Conservation (phyloP, 805 yeast genomes). For the Yamadazyma sp. region DNA sequence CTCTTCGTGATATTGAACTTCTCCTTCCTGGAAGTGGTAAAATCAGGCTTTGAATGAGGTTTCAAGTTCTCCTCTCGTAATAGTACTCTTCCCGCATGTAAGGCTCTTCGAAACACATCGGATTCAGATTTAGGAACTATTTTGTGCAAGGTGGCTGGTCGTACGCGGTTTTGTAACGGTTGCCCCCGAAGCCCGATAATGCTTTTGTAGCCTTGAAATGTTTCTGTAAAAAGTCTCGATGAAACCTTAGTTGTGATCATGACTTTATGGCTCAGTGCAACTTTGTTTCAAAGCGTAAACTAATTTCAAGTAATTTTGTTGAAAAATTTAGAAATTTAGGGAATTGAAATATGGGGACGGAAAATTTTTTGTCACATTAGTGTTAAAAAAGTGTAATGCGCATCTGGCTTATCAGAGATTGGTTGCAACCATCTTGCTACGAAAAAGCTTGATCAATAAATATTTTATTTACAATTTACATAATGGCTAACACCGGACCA, state of each 20-base stretch:
- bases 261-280: too few species aligned
- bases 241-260: too few species aligned
- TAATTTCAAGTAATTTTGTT: too few species aligned
- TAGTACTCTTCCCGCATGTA: not conserved
- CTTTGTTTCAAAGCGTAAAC: too few species aligned
- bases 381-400: not conserved
- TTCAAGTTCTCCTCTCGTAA: not conserved
- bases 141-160: not conserved
- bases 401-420: conserved; percentile 4
- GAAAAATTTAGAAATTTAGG: not conserved
- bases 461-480: not conserved
- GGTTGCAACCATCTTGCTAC: not conserved
- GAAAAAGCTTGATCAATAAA: not conserved
- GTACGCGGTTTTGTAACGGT: conserved; percentile 3
- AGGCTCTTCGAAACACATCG: conserved; percentile 2
- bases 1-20: conserved; percentile 19
- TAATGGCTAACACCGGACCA: too few species aligned
- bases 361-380: conserved; percentile 7
- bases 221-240: too few species aligned
- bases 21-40: not conserved
- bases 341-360: conserved; percentile 5
- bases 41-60: not conserved
- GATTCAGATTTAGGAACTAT: not conserved
- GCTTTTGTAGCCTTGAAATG: not conserved
- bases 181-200: not conserved